Evolutionary conservation across 257 asterid species (phyloP), one percentile per base, ranked within the genome.

Genomic region (Handroanthus guayacan): DNA sequence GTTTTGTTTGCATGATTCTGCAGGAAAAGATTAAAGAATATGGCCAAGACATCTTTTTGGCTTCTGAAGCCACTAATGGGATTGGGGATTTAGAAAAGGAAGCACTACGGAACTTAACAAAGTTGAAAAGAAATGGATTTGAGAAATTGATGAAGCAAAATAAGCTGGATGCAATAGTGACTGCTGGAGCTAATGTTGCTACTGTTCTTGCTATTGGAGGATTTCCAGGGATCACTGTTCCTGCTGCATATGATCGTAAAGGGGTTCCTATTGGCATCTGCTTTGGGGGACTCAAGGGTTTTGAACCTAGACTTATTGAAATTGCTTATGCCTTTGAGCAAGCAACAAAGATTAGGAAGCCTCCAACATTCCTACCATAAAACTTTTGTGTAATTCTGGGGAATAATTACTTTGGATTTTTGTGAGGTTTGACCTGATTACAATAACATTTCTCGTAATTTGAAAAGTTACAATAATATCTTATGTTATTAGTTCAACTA

Each of bases 291-390:
- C 66, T 83, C 13, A 87, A 82, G 62, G 90, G 90, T 0, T 79
- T 80, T 10, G 94, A 89, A 56, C 85, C 94, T 50, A 81, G 71
- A 44, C 16, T 89, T 37, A 86, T 86, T 64, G 84, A 86, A 75
- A 89, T 86, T 76, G 88, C 90, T 3, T 87, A 87, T 79, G 86
- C 67, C 20, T 89, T 89, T 73, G 94, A 85, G 70, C 91, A 87
- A 77, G 87, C 87, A 17, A 85, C 92, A 3, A 80, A 85, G 71
- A 18, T 72, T n/a, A 87, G 94, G 64, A 89, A 85, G 20, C 88
- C 90, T 31, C 91, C 91, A 25, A 60, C 79, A 9, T 78, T 84
- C 79, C 67, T 66, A 10, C 75, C 69, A n/a, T 79, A 31, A 64
- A 41, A 41, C 45, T 5, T 5, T 41, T 6, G 1, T 41, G 45